Percentiles rank a stretch among this genome's conserved stretches.
phyloP scores from a whole-genome alignment of 2,329 filamentous ascomycete genomes.

The Verticillium alfalfae region DNA sequence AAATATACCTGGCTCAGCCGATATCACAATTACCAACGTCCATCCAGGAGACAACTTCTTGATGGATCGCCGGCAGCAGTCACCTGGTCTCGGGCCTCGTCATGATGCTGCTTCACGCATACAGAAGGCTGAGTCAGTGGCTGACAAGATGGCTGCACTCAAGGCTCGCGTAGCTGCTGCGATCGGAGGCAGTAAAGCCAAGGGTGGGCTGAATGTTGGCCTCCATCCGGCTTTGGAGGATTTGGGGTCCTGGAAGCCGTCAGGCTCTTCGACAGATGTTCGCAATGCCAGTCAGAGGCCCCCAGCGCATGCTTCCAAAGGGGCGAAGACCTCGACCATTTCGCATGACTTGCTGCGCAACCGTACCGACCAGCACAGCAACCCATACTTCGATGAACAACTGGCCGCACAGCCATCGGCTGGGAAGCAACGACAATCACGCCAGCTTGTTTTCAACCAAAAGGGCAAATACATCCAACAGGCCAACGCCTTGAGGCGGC shows the following conservation, averaged over 20 bases:
- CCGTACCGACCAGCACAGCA: conserved; percentile 31
- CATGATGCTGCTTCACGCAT: conserved; percentile 49
- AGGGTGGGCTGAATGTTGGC: conserved; percentile 68
- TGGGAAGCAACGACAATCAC: conserved; percentile 61
- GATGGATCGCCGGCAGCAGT: conserved; percentile 49
- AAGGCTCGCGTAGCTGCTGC: conserved; percentile 76
- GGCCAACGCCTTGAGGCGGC: conserved; percentile 79
- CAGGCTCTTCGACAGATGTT: conserved; percentile 27
- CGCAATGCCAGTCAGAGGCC: conserved; percentile 7
- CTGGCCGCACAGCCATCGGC: conserved; percentile 52
- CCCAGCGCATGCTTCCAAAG: conserved; percentile 10
- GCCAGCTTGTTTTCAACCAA: conserved; percentile 82
- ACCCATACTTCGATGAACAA: conserved; percentile 78
- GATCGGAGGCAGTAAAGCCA: conserved; percentile 52
- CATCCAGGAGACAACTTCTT: too few species aligned
- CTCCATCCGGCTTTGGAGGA: conserved; percentile 70
- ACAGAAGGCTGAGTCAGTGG: conserved; percentile 50
- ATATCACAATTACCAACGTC: too few species aligned
- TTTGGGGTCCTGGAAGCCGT: conserved; percentile 40
- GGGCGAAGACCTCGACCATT: conserved; percentile 9
- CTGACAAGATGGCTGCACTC: conserved; percentile 68
- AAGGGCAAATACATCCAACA: conserved; percentile 98
- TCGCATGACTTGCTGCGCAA: conserved; percentile 3
- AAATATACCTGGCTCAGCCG: too few species aligned
- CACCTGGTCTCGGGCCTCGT: conserved; percentile 48